Percentiles rank a stretch among this genome's conserved stretches.
phyloP scores from a whole-genome alignment of 2,329 filamentous ascomycete species.

The Tolypocladium inflatum region DNA sequence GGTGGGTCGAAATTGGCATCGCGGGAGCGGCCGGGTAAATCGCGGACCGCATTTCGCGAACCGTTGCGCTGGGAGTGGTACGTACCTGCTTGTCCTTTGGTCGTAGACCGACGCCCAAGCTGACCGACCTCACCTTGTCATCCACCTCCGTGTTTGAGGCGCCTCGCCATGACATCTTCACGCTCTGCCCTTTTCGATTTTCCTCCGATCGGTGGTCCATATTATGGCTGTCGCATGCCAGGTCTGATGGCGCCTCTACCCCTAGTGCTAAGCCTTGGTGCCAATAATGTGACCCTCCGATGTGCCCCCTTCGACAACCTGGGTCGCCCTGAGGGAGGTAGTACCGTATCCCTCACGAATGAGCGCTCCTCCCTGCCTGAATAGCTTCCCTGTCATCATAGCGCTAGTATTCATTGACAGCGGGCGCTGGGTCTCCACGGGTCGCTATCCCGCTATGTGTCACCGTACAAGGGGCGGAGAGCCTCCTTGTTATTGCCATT shows the following conservation, averaged over 20 bases:
- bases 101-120: too few species aligned
- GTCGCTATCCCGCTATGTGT: background rate
- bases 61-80: background rate
- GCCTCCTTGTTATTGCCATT: background rate
- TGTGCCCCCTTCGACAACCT: background rate
- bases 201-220: background rate
- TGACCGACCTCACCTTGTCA: background rate
- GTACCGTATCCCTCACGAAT: too few species aligned
- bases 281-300: background rate
- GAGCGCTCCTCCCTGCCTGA: background rate
- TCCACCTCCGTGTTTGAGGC: background rate
- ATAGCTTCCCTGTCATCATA: background rate
- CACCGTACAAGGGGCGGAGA: background rate
- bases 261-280: background rate
- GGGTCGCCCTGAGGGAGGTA: background rate
- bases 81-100: background rate
- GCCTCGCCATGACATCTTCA: background rate
- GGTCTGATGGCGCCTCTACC: background rate
- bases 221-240: background rate
- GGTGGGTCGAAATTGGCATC: slow-evolving; percentile 5
- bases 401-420: background rate
- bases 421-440: background rate
- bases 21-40: slow-evolving; percentile 13
- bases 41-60: slow-evolving; percentile 8
- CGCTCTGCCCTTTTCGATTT: background rate